Evolutionary conservation across 768 basidiomycete species (phyloP).

Genomic region (Auricularia sp.): DNA sequence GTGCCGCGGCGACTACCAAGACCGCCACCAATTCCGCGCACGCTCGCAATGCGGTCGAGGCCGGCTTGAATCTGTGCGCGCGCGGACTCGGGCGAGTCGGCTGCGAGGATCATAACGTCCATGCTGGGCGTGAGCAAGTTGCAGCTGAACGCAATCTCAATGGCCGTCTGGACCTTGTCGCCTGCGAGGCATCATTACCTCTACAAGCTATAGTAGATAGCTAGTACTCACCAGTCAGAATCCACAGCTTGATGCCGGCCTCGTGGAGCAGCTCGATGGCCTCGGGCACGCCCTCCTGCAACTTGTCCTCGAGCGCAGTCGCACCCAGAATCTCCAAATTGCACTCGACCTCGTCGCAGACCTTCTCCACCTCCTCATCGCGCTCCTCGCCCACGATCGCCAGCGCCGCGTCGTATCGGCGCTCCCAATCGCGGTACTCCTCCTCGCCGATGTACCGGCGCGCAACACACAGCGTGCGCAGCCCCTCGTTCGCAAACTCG

Average conservation of each 20-base stretch:
- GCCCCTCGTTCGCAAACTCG: constrained; percentile 81
- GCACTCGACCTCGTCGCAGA: constrained; percentile 74
- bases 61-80: constrained; percentile 85
- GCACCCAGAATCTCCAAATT: constrained; percentile 80
- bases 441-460: constrained; percentile 70
- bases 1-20: constrained; percentile 32
- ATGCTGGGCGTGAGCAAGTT: constrained; percentile 89
- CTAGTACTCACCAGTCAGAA: constrained; percentile 62
- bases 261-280: constrained; percentile 84
- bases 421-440: constrained; percentile 74
- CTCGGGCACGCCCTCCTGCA: constrained; percentile 94
- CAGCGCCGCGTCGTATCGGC: constrained; percentile 73
- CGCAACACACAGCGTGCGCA: constrained; percentile 86
- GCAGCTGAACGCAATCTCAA: constrained; percentile 95
- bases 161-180: constrained; percentile 96
- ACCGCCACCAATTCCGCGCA: constrained; percentile 45
- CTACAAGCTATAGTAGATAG: not conserved
- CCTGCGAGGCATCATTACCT: constrained; percentile 30
- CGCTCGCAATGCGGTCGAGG: constrained; percentile 86
- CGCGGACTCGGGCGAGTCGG: constrained; percentile 63
- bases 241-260: constrained; percentile 97
- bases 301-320: constrained; percentile 92
- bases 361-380: constrained; percentile 87
- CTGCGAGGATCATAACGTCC: constrained; percentile 96
- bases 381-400: constrained; percentile 57